Evolutionary conservation across 1,284 basidiomycete species (phyloP).

Genomic region (Ceratobasidium sp.): DNA sequence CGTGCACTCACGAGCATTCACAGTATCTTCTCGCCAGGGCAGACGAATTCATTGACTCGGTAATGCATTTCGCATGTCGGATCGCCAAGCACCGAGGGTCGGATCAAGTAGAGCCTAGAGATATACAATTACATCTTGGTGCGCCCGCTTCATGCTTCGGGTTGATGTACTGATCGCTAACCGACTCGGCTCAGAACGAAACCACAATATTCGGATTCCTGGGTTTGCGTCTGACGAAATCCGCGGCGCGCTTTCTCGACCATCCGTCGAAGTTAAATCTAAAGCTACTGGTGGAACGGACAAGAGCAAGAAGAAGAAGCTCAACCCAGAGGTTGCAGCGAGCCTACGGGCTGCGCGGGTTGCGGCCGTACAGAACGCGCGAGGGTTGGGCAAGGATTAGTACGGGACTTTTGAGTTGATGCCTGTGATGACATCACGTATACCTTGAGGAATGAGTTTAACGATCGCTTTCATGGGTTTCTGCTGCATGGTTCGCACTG

Average conservation of each 20-base stretch:
- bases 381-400: slow-evolving; percentile 25
- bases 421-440: neutral
- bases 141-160: slow-evolving; percentile 45
- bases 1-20: neutral
- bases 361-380: slow-evolving; percentile 32
- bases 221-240: slow-evolving; percentile 49
- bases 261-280: slow-evolving; percentile 32
- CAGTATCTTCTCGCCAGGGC: slow-evolving; percentile 89
- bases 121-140: slow-evolving; percentile 94
- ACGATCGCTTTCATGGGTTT: slow-evolving; percentile 31
- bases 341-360: slow-evolving; percentile 28
- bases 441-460: slow-evolving; percentile 34
- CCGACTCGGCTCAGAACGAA: slow-evolving; percentile 43
- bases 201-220: slow-evolving; percentile 49
- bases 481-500: slow-evolving; percentile 26
- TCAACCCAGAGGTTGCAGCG: slow-evolving; percentile 34
- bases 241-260: slow-evolving; percentile 41
- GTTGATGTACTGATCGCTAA: neutral
- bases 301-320: slow-evolving; percentile 38
- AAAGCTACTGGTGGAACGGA: slow-evolving; percentile 36
- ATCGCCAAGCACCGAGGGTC: slow-evolving; percentile 92
- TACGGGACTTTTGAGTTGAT: neutral
- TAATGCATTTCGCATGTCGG: slow-evolving; percentile 89
- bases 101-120: slow-evolving; percentile 89
- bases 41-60: slow-evolving; percentile 96